Conservation (phyloP, 257 asterid genomes). For the Capsicum baccatum region DNA sequence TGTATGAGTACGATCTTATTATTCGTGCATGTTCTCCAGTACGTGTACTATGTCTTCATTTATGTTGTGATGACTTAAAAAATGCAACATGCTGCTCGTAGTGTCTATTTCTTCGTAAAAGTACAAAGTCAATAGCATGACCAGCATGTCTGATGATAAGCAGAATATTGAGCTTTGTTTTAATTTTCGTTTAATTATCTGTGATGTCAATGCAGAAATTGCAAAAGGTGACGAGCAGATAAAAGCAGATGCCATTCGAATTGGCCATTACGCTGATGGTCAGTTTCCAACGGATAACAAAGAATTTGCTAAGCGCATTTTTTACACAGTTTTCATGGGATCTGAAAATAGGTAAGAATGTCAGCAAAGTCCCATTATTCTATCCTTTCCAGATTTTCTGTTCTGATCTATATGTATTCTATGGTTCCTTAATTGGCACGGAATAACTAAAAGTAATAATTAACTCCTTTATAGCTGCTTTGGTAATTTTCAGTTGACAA, state of each 20-base stretch:
- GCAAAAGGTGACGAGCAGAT: slow-evolving; percentile 81
- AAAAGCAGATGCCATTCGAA: slow-evolving; percentile 85
- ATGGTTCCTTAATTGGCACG: slow-evolving; percentile 1
- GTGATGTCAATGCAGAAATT: slow-evolving; percentile 58
- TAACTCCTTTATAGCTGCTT: background rate
- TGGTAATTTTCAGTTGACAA: background rate
- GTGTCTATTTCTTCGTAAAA: background rate
- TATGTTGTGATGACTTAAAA: slow-evolving; percentile 8
- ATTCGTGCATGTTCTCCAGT: background rate
- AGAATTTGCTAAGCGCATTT: slow-evolving; percentile 89
- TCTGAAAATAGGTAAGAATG: slow-evolving; percentile 82
- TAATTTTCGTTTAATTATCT: background rate
- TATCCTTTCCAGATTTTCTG: slow-evolving; percentile 22
- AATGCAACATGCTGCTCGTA: slow-evolving; percentile 11
- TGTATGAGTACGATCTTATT: background rate
- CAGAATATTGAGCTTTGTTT: background rate
- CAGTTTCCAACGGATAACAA: slow-evolving; percentile 81
- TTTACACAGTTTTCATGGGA: slow-evolving; percentile 94
- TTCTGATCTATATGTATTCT: background rate
- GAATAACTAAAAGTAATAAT: background rate
- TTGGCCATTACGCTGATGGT: slow-evolving; percentile 80
- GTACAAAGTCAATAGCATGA: background rate
- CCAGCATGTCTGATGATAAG: slow-evolving; percentile 11
- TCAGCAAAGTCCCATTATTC: background rate
- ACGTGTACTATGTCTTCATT: background rate